A percentile compares a stretch with the other conserved stretches of the same genome.
These are phyloP conservation scores for Oryza australiensis DNA, from an alignment of 176 grass and related monocot species.

Conservation along the genomic window DNA sequence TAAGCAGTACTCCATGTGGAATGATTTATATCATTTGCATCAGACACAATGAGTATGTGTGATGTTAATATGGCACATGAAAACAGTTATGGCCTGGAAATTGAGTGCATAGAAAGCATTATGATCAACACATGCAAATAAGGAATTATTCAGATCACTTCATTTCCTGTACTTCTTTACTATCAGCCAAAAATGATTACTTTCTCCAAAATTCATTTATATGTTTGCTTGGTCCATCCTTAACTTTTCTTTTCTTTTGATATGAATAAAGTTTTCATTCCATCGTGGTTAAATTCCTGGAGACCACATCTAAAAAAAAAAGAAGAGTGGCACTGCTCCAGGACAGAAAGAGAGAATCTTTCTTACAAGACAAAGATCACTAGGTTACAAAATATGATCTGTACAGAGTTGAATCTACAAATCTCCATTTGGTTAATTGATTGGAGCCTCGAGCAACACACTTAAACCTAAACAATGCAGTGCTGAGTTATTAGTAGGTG, in stretches of 20 bases:
- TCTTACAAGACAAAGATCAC: conserved; percentile 14
- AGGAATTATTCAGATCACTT: conserved; percentile 1
- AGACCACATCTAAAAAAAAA: no score
- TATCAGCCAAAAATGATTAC: background rate
- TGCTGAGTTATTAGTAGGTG: conserved; percentile 38
- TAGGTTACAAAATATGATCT: conserved; percentile 28
- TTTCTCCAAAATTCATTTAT: background rate
- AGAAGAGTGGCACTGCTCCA: background rate
- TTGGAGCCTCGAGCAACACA: conserved; percentile 53
- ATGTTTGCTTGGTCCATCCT: background rate
- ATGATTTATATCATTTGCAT: conserved; percentile 42
- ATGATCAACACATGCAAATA: conserved; percentile 13
- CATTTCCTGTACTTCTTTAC: background rate
- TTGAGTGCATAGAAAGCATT: conserved; percentile 19
- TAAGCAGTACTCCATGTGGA: conserved; percentile 13
- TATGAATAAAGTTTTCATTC: background rate
- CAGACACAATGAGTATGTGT: conserved; percentile 1
- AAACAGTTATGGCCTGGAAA: background rate
- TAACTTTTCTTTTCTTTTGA: background rate
- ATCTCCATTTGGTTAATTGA: conserved; percentile 27
- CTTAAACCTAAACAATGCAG: conserved; percentile 33
- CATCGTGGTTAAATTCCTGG: no score
- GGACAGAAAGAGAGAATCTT: conserved; percentile 33
- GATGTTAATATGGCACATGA: conserved; percentile 31
- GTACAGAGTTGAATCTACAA: conserved; percentile 40